Conservation (phyloP, 192 early-diverging fungal genomes). For the Coemansia sp. region DNA sequence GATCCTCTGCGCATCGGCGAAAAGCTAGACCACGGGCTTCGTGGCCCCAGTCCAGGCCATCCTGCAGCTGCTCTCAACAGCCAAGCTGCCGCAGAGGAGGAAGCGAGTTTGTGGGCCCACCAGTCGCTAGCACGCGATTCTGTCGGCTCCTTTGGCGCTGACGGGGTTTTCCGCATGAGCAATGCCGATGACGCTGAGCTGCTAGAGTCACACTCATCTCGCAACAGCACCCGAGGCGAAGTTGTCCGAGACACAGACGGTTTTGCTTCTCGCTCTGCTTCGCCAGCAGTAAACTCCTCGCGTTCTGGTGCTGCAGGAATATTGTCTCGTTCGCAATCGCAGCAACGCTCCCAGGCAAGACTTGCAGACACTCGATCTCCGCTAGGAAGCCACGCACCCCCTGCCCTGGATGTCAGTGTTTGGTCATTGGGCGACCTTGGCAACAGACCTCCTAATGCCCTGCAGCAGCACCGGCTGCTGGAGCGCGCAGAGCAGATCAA, state of each 20-base stretch:
- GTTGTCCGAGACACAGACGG: background rate
- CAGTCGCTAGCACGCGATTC: constrained; percentile 59
- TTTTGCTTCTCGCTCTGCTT: constrained; percentile 14
- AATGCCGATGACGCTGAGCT: constrained; percentile 49
- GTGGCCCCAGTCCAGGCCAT: constrained; percentile 7
- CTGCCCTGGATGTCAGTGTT: constrained; percentile 10
- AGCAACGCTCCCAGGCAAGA: background rate
- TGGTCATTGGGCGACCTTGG: constrained; percentile 22
- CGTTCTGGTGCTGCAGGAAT: constrained; percentile 2
- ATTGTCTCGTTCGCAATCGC: constrained; percentile 5
- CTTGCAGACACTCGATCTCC: background rate
- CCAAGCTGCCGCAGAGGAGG: constrained; percentile 27
- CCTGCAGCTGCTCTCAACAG: constrained; percentile 5
- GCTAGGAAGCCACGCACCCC: background rate
- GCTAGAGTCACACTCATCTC: constrained; percentile 13
- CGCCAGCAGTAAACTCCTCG: constrained; percentile 2
- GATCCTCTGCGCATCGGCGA: background rate
- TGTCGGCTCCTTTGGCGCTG: constrained; percentile 67
- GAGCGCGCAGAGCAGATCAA: constrained; percentile 43
- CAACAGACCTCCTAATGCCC: constrained; percentile 1
- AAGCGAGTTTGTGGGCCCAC: constrained; percentile 49
- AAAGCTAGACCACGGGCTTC: constrained; percentile 4
- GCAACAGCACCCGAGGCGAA: constrained; percentile 3
- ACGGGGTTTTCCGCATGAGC: constrained; percentile 67
- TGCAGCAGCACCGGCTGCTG: constrained; percentile 22